Percentiles rank a stretch among this genome's conserved stretches.
Evolutionary conservation across 176 grass and related monocot species (phyloP).

Genomic region (Rhynchospora breviuscula): DNA sequence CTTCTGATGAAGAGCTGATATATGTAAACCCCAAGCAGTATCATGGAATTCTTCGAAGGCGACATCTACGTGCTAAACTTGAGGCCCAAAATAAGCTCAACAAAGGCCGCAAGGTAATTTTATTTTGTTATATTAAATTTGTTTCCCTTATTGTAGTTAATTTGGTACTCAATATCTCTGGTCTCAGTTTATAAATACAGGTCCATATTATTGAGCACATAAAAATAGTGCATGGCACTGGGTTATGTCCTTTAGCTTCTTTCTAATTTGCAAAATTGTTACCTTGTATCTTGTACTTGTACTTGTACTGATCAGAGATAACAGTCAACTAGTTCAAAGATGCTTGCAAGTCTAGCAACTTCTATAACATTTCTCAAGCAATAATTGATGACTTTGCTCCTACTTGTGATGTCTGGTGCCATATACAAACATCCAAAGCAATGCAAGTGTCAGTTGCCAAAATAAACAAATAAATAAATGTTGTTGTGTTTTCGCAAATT

Average conservation of each 20-base stretch:
- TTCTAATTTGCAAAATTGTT: not conserved
- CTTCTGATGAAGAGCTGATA: constrained; percentile 57
- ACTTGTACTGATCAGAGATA: not conserved
- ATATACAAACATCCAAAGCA: not conserved
- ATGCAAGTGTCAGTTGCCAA: too few relatives aligned
- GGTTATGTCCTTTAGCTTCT: not conserved
- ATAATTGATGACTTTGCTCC: not conserved
- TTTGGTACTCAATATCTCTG: not conserved
- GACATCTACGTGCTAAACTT: constrained; percentile 76
- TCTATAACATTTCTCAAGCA: not conserved
- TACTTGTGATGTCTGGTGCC: not conserved
- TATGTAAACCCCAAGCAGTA: constrained; percentile 96
- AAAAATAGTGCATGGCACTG: not conserved
- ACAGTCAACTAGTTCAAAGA: not conserved
- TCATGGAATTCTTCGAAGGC: constrained; percentile 67
- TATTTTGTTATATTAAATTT: not conserved
- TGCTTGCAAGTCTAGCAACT: not conserved
- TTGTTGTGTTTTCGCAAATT: not conserved
- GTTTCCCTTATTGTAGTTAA: not conserved
- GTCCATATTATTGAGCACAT: not conserved
- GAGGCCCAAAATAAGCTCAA: constrained; percentile 67
- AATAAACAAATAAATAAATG: not conserved
- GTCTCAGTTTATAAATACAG: not conserved
- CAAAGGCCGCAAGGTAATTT: constrained; percentile 56
- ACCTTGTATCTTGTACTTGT: not conserved